Evolutionary conservation across 345 rosid species (phyloP).

Genomic region (Bretschneidera sinensis): DNA sequence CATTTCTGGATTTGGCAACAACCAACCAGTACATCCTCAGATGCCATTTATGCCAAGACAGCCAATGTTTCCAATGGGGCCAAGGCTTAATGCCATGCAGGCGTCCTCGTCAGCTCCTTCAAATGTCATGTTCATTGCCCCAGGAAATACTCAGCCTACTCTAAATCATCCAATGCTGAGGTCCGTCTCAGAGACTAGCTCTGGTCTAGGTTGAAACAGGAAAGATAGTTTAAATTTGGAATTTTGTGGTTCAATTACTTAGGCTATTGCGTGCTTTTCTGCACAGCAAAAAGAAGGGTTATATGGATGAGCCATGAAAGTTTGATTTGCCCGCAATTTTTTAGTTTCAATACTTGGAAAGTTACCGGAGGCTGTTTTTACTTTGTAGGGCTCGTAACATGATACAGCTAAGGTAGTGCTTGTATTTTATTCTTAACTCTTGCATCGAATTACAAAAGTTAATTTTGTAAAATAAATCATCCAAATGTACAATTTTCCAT

Average conservation of each 20-base stretch:
- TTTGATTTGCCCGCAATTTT: not conserved
- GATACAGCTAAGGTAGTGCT: not conserved
- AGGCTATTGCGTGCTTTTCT: not conserved
- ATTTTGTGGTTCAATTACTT: not conserved
- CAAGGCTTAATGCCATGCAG: constrained; percentile 65
- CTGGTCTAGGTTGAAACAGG: constrained; percentile 51
- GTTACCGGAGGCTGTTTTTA: no score
- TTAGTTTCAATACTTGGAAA: not conserved
- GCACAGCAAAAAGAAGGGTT: not conserved
- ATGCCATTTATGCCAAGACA: constrained; percentile 82
- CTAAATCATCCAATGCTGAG: constrained; percentile 63
- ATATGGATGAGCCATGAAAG: not conserved
- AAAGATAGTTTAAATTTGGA: not conserved
- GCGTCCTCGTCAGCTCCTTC: constrained; percentile 55
- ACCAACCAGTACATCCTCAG: constrained; percentile 60
- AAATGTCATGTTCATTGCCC: constrained; percentile 43
- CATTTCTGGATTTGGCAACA: constrained; percentile 50
- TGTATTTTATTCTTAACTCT: not conserved
- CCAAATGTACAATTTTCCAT: no score
- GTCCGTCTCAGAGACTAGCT: constrained; percentile 54
- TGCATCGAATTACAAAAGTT: not conserved
- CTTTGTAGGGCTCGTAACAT: not conserved
- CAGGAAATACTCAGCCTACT: constrained; percentile 48
- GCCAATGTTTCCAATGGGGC: constrained; percentile 61
- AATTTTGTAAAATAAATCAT: not conserved